Conservation (phyloP, 192 early-diverging fungal genomes). For the Coemansia sp. region DNA sequence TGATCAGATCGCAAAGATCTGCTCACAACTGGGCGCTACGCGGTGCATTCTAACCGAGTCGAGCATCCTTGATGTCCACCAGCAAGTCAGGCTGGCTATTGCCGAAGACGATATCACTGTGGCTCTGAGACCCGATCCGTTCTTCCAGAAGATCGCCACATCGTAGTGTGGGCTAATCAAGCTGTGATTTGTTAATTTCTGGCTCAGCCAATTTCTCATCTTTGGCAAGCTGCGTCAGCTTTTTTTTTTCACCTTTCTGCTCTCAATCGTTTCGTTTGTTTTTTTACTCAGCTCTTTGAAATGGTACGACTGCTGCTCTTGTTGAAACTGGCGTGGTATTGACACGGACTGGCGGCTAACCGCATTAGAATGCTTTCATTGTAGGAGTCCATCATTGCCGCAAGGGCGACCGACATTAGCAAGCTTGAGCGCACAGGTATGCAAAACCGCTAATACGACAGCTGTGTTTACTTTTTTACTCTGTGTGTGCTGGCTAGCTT, state of each 20-base stretch:
- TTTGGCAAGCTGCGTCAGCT: not conserved
- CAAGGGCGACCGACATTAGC: conserved; percentile 46
- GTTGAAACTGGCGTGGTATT: not conserved
- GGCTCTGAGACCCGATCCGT: conserved; percentile 63
- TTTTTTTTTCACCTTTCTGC: not conserved
- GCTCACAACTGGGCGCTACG: conserved; percentile 62
- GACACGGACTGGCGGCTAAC: not conserved
- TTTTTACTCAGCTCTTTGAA: not conserved
- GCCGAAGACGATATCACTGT: conserved; percentile 78
- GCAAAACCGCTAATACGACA: not conserved
- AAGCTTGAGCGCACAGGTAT: conserved; percentile 55
- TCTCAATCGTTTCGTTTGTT: not conserved
- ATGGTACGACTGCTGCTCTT: not conserved
- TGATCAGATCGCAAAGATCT: conserved; percentile 62
- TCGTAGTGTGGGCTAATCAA: conserved; percentile 13
- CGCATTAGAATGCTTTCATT: not conserved
- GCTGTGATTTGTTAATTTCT: not conserved
- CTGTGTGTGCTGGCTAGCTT: not conserved
- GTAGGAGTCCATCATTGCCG: conserved; percentile 54
- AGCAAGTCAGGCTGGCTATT: conserved; percentile 68
- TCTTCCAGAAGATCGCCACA: conserved; percentile 56
- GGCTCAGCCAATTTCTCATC: not conserved
- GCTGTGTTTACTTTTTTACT: not conserved
- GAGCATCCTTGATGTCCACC: conserved; percentile 64
- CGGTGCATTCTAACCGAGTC: conserved; percentile 63